Evolutionary conservation across 495 filamentous ascomycete species (phyloP), one percentile per base, ranked within the genome.

Genomic region (Penicillium waksmanii): DNA sequence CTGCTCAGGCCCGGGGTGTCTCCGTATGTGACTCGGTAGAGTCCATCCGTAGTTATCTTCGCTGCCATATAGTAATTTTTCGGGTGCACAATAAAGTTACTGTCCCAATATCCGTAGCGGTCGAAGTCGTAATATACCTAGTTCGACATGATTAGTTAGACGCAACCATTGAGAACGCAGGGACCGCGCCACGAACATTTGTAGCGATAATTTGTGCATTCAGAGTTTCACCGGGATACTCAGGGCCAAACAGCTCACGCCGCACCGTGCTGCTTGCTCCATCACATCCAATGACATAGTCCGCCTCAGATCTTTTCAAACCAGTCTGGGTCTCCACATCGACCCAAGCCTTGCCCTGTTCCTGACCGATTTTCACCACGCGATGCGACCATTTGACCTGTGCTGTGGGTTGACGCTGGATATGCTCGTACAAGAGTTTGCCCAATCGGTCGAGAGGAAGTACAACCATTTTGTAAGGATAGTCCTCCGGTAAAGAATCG

Each of bases 11-110:
- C 79, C 0, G 73, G 73, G 0, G 66, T 70, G 49, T 87, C 84
- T 46, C 82, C 83, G 66, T 87, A 88, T 7, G 85, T 81, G 49
- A 88, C 80, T 3, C 85, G 78, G 72, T 83, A 86, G 18, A 88
- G 71, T 15, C 81, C 82, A 59, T 88, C 84, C 11, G 68, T 64
- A 5, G 80, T 83, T 59, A 88, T 82, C 53, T 71, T 79, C 8
- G 84, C 84, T 8, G 80, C 84, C 82, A 88, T 85, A 74, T 83
- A 84, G 59, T 81, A 85, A 63, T 87, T 73, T 9, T 81, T 76
- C 2, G 84, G 85, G 51, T 87, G 78, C 11, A 87, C 67, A 59
- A 85, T 81, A 60, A 85, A 86, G 64, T 84, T 85, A 35, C 78
- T 74, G 61, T 88, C 85, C 64, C 75, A 73, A 59, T 78, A 85